phyloP scores from a whole-genome alignment of 768 basidiomycete species.

The Tricholomella constricta region DNA sequence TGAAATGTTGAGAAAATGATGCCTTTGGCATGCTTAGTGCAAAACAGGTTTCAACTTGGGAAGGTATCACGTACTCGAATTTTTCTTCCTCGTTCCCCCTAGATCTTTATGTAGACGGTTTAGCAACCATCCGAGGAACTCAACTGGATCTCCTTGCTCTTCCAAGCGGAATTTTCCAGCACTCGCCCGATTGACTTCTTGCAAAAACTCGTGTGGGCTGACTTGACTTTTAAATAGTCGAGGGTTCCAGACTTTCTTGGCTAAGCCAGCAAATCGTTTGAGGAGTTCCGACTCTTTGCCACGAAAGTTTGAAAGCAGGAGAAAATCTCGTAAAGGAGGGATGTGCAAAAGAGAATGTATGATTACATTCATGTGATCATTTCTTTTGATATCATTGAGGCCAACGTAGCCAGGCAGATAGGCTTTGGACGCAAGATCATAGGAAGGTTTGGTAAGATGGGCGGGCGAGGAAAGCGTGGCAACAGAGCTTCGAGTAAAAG shows the following conservation, averaged over 20 bases:
- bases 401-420: slow-evolving; percentile 95
- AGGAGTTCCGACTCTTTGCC: slow-evolving; percentile 86
- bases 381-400: slow-evolving; percentile 95
- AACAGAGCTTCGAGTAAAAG: slow-evolving; percentile 69
- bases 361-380: slow-evolving; percentile 97
- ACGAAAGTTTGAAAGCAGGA: slow-evolving; percentile 73
- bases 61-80: slow-evolving; percentile 69
- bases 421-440: slow-evolving; percentile 78
- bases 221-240: slow-evolving; percentile 97
- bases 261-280: slow-evolving; percentile 81
- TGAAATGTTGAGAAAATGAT: slow-evolving; percentile 94
- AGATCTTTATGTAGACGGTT: slow-evolving; percentile 92
- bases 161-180: slow-evolving; percentile 91
- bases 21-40: slow-evolving; percentile 47
- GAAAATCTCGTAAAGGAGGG: slow-evolving; percentile 83
- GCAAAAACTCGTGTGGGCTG: slow-evolving; percentile 97
- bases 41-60: slow-evolving; percentile 10
- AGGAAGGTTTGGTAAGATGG: slow-evolving; percentile 72
- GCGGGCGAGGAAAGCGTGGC: slow-evolving; percentile 56
- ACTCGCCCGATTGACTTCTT: slow-evolving; percentile 92
- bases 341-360: slow-evolving; percentile 93
- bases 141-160: slow-evolving; percentile 93
- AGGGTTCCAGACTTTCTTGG: slow-evolving; percentile 97
- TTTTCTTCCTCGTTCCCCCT: slow-evolving; percentile 90
- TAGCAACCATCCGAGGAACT: slow-evolving; percentile 94